Evolutionary conservation across 1,139 yeast genomes (phyloP).

Genomic region (Magnusiomyces suaveolens): DNA sequence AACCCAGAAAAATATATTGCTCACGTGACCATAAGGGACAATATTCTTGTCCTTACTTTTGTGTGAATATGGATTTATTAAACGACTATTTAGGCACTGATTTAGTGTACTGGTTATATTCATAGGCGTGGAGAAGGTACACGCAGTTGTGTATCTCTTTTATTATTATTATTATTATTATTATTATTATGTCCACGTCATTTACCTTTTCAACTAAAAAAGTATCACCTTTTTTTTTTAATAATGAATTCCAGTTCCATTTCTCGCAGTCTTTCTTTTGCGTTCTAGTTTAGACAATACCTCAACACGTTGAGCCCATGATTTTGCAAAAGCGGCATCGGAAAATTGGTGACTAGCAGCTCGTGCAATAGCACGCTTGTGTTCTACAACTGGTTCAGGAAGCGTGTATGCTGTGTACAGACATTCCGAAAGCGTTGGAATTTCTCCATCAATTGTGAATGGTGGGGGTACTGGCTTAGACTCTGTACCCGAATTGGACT

Average conservation of each 20-base stretch:
- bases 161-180: too few relatives aligned
- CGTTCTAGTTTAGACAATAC: slow-evolving; percentile 35
- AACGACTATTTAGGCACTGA: too few relatives aligned
- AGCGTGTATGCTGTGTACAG: slow-evolving; percentile 38
- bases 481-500: too few relatives aligned
- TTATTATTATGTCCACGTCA: neutral
- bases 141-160: too few relatives aligned
- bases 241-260: neutral
- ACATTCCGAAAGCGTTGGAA: slow-evolving; percentile 40
- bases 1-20: too few relatives aligned
- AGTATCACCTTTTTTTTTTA: slow-evolving; percentile 7
- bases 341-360: slow-evolving; percentile 56
- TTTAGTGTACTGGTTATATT: too few relatives aligned
- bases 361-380: slow-evolving; percentile 46
- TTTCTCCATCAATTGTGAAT: slow-evolving; percentile 16
- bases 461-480: too few relatives aligned
- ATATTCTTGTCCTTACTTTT: too few relatives aligned
- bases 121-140: too few relatives aligned
- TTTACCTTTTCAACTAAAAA: too few relatives aligned
- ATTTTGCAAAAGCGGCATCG: slow-evolving; percentile 47
- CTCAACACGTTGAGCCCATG: slow-evolving; percentile 44
- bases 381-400: slow-evolving; percentile 33
- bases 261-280: slow-evolving; percentile 1
- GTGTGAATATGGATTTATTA: too few relatives aligned
- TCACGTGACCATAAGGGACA: too few relatives aligned